These are phyloP conservation scores for Pseudonectria foliicola DNA, from an alignment of 2,329 filamentous ascomycete genomes.

Conservation along the genomic window DNA sequence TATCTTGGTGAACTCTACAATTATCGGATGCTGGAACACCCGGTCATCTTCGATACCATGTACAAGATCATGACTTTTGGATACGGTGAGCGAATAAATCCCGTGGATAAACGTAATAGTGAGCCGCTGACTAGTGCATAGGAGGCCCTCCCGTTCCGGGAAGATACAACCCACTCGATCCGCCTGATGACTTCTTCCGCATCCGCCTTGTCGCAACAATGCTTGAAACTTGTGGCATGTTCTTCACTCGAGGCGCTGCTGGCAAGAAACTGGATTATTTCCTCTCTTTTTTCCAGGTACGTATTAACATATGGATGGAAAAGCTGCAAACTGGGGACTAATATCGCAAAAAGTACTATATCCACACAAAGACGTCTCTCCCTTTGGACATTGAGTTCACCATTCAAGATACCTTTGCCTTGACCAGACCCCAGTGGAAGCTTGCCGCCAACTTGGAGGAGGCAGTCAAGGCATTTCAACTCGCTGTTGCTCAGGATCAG, in stretches of 20 bases:
- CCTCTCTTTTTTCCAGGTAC: constrained; percentile 82
- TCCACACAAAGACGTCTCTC: constrained; percentile 78
- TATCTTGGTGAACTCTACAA: constrained; percentile 96
- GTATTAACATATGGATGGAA: constrained; percentile 2
- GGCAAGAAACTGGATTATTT: constrained; percentile 99
- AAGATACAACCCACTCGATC: constrained; percentile 68
- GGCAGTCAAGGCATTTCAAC: constrained; percentile 73
- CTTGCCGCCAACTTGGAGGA: constrained; percentile 74
- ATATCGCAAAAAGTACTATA: constrained; percentile 62
- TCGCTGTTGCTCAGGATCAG: constrained; percentile 86
- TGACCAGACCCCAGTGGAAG: constrained; percentile 89
- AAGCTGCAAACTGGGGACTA: not conserved
- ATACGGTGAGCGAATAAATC: constrained; percentile 48
- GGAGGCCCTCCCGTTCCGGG: constrained; percentile 77
- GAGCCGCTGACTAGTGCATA: constrained; percentile 21
- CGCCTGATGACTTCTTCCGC: constrained; percentile 92
- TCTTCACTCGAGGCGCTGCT: constrained; percentile 86
- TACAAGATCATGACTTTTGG: constrained; percentile 94
- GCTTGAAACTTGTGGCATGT: constrained; percentile 91
- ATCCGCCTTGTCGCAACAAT: constrained; percentile 85
- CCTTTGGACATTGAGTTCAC: constrained; percentile 98
- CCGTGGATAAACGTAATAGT: not conserved
- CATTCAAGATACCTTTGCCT: constrained; percentile 81
- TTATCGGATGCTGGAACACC: constrained; percentile 92
- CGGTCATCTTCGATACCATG: constrained; percentile 88